Evolutionary conservation across 805 yeast genomes (phyloP).

Genomic region (Cyberlindnera euphorbiae): DNA sequence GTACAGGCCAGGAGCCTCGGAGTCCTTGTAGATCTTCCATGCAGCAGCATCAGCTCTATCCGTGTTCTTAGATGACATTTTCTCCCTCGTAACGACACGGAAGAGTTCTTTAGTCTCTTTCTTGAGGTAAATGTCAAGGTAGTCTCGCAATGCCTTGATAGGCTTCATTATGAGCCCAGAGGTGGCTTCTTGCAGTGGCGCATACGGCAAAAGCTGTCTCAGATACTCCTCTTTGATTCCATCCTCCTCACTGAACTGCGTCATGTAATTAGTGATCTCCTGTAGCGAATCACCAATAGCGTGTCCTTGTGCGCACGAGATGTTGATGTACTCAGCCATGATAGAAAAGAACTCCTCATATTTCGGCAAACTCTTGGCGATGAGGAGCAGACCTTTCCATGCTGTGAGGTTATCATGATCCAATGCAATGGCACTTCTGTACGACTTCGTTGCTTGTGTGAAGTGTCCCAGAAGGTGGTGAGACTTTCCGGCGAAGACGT

Average conservation of each 20-base stretch:
- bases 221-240: constrained; percentile 44
- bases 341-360: constrained; percentile 42
- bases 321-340: constrained; percentile 39
- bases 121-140: constrained; percentile 35
- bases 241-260: constrained; percentile 21
- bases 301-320: constrained; percentile 38
- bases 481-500: constrained; percentile 69
- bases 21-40: constrained; percentile 44
- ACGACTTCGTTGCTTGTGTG: constrained; percentile 38
- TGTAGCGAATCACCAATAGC: constrained; percentile 45
- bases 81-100: constrained; percentile 39
- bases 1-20: constrained; percentile 52
- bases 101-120: constrained; percentile 40
- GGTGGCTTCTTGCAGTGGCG: constrained; percentile 46
- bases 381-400: constrained; percentile 75
- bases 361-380: constrained; percentile 35
- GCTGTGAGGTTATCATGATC: constrained; percentile 54
- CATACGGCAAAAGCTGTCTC: constrained; percentile 50
- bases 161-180: constrained; percentile 45
- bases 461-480: constrained; percentile 40
- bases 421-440: constrained; percentile 44
- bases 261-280: constrained; percentile 43
- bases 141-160: constrained; percentile 38
- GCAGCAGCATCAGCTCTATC: constrained; percentile 32
- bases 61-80: constrained; percentile 32